phyloP scores from a whole-genome alignment of 345 rosid species.

The Arabis alpina region DNA sequence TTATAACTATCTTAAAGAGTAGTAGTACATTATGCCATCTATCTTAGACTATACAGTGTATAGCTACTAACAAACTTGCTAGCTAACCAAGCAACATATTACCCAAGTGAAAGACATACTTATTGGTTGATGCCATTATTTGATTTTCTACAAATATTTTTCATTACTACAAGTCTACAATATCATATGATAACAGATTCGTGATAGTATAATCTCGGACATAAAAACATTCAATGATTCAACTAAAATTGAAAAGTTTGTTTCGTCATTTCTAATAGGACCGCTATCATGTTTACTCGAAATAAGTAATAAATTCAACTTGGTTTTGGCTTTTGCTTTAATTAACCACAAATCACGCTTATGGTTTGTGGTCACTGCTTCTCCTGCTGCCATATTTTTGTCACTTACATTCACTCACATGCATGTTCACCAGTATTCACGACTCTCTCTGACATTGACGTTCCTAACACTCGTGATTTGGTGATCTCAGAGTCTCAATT shows the following conservation, averaged over 20 bases:
- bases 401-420: slow-evolving; percentile 17
- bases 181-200: slow-evolving; percentile 1
- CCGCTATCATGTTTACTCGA: slow-evolving; percentile 18
- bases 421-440: slow-evolving; percentile 28
- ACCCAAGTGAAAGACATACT: not conserved
- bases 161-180: not conserved
- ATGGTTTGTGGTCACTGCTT: slow-evolving; percentile 35
- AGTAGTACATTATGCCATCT: not conserved
- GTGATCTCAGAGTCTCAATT: too few relatives aligned
- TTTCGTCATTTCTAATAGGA: slow-evolving; percentile 5
- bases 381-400: slow-evolving; percentile 18
- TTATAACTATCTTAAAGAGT: not conserved
- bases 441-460: slow-evolving; percentile 4
- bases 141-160: not conserved
- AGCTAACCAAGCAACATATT: not conserved
- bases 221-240: slow-evolving; percentile 8
- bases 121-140: too few relatives aligned
- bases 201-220: not conserved
- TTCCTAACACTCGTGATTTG: not conserved
- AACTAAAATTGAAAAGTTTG: not conserved
- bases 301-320: slow-evolving; percentile 4
- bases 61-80: not conserved
- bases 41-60: not conserved
- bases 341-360: slow-evolving; percentile 29
- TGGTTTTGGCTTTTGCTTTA: slow-evolving; percentile 19